A percentile compares a stretch with the other conserved stretches of the same genome.
Conservation (phyloP, 352 stramenopile genomes). For the Bremia lactucae region DNA sequence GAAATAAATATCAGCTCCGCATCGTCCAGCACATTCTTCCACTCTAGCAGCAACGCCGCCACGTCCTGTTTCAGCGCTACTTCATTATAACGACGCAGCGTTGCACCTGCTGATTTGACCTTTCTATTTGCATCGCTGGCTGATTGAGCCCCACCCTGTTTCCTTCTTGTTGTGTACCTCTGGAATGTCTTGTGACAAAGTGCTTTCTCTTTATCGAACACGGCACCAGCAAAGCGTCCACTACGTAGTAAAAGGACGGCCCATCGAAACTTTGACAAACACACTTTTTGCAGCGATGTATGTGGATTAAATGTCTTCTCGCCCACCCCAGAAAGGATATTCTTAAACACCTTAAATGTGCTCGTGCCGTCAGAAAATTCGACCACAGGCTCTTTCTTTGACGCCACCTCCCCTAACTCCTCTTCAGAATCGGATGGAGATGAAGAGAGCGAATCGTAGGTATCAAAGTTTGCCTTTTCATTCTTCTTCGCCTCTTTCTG, state of each 20-base stretch:
- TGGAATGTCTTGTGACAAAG: slow-evolving; percentile 88
- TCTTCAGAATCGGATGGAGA: slow-evolving; percentile 21
- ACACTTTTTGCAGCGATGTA: slow-evolving; percentile 34
- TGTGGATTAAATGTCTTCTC: slow-evolving; percentile 57
- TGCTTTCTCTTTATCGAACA: slow-evolving; percentile 85
- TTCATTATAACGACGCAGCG: slow-evolving; percentile 89
- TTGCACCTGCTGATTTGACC: slow-evolving; percentile 88
- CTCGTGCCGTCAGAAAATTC: slow-evolving; percentile 65
- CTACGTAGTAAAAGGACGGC: slow-evolving; percentile 86
- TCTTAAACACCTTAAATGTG: slow-evolving; percentile 79
- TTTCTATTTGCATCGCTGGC: slow-evolving; percentile 76
- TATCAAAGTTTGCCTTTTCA: slow-evolving; percentile 11
- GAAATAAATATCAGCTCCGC: slow-evolving; percentile 67
- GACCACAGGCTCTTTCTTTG: slow-evolving; percentile 56
- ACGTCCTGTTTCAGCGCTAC: slow-evolving; percentile 86
- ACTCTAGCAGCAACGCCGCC: slow-evolving; percentile 59
- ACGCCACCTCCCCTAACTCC: slow-evolving; percentile 33
- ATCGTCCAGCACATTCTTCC: slow-evolving; percentile 48
- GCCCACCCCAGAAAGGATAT: slow-evolving; percentile 32
- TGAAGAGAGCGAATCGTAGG: slow-evolving; percentile 24
- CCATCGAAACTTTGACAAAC: slow-evolving; percentile 55
- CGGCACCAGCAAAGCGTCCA: slow-evolving; percentile 85
- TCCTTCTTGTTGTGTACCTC: slow-evolving; percentile 89
- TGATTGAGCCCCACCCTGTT: slow-evolving; percentile 89
- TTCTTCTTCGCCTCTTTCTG: slow-evolving; percentile 18